phyloP scores from a whole-genome alignment of 306 rosid species.

The Potentilla sterilis region DNA sequence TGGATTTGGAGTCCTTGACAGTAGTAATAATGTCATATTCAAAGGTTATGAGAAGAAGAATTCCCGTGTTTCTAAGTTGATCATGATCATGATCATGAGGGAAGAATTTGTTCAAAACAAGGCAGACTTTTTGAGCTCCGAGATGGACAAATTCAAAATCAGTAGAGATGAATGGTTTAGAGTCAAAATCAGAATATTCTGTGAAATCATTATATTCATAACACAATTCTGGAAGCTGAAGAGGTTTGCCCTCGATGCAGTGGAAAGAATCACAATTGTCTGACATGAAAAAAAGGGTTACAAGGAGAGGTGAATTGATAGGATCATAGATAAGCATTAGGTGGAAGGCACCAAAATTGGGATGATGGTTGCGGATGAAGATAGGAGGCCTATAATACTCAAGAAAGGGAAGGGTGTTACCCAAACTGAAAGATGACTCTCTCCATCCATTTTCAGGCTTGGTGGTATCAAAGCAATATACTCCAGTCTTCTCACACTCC shows the following conservation, averaged over 20 bases:
- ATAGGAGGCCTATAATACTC: neutral
- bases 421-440: neutral
- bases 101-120: neutral
- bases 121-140: neutral
- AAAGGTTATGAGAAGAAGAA: neutral
- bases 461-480: neutral
- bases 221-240: neutral
- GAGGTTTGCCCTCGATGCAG: neutral
- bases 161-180: neutral
- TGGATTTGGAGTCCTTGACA: neutral
- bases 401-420: neutral
- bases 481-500: neutral
- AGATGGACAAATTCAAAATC: neutral
- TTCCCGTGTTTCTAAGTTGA: neutral
- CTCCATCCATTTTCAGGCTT: slow-evolving; percentile 1
- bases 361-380: neutral
- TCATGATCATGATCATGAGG: neutral
- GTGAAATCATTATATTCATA: neutral
- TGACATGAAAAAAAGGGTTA: neutral
- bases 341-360: no score
- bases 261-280: neutral
- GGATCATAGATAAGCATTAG: no score
- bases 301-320: neutral
- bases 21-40: slow-evolving; percentile 5
- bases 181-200: no score